A percentile compares a stretch with the other conserved stretches of the same genome.
phyloP scores from a whole-genome alignment of 208 protist genomes.

The Leishmania arabica region DNA sequence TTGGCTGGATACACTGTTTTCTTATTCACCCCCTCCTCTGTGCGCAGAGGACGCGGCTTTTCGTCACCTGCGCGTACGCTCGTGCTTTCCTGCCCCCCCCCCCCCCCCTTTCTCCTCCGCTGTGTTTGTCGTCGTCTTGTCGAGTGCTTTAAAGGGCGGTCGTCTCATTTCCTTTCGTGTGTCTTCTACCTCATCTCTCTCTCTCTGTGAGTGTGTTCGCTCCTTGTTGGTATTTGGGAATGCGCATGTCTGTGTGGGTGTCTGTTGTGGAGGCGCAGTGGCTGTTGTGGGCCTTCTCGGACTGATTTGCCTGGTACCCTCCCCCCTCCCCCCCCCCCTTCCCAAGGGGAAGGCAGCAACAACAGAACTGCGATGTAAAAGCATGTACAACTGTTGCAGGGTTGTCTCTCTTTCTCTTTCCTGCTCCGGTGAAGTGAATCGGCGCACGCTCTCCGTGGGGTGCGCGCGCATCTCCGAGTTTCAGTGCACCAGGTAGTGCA shows the following conservation, averaged over 20 bases:
- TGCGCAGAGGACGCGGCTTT: not conserved
- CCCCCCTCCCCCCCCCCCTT: not conserved
- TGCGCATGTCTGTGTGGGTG: not conserved
- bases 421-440: not conserved
- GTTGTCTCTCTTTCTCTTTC: not conserved
- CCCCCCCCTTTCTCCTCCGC: not conserved
- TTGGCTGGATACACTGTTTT: not conserved
- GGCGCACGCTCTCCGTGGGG: not conserved
- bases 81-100: not conserved
- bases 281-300: not conserved
- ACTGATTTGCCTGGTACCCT: not conserved
- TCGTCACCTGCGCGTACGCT: not conserved
- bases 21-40: not conserved
- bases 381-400: not conserved
- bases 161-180: not conserved
- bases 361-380: constrained; percentile 4
- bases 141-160: not conserved
- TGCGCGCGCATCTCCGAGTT: not conserved
- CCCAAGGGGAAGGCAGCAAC: not conserved
- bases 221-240: not conserved
- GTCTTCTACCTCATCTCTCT: not conserved
- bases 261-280: not conserved
- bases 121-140: not conserved
- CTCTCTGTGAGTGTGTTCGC: not conserved
- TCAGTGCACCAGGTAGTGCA: not conserved